Base-by-base conservation (phyloP, 169 alveolate species). In the Toxoplasma gondii region DNA sequence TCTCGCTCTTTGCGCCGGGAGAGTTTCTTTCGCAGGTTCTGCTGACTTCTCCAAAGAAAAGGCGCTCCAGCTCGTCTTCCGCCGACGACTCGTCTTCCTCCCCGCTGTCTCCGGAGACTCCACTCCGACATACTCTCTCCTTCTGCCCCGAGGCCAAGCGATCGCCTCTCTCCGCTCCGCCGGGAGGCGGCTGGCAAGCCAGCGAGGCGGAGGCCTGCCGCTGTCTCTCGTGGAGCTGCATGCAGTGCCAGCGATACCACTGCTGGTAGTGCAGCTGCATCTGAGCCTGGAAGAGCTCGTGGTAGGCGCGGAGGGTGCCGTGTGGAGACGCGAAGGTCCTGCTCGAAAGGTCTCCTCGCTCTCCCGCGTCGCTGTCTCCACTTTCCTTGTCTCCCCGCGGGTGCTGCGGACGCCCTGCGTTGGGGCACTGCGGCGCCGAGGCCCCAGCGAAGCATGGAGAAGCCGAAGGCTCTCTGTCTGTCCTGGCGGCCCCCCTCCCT, bases 21-120 rank as follows among this genome's bases (percentile, higher is more conserved):
- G n/a, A 31, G 9, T 27, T 49, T 64, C 74, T 64, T 7, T 27
- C 34, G 29, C 74, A 31, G n/a, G n/a, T n/a, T 16, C 29, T 27
- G 9, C 74, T 16, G 34, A 27, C 34, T 27, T 64, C 74, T 16
- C 74, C 74, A 27, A 64, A 64, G n/a, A 64, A 64, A 16, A 64
- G 74, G 74, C 74, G 74, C 74, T 64, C 74, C n/a, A 64, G 74
- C 74, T 64, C 74, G 24, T 64, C 74, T 64, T 64, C 74, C 31
- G 74, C 74, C 34, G 74, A 64, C 5, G 24, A 16, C 74, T 27
- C 74, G 74, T 16, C 24, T 31, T 64, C 74, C 22, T 27, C 74
- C 22, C 74, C 74, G 34, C 74, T 64, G 34, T 27, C 74, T 4
- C 74, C 74, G 74, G n/a, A 31, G 9, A 1, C 74, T 64, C 58